Base-by-base conservation (phyloP, 306 rosid genomes). In the Phaseolus lunatus region DNA sequence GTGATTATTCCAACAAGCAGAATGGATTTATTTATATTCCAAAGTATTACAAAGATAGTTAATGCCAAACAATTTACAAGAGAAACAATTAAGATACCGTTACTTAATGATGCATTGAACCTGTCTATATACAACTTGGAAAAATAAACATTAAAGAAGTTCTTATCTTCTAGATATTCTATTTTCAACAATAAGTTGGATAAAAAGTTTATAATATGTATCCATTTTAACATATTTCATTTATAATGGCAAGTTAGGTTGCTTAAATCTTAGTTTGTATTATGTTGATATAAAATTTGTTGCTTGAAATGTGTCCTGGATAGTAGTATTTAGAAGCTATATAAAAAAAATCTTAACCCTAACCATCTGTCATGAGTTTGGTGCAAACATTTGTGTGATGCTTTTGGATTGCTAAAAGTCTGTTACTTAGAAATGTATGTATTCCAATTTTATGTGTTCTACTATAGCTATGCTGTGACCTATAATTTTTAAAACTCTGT, bases 241-340 rank as follows among this genome's bases (percentile, higher is more conserved):
- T 56, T 68, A 24, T 52, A 48, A 49, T 48, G 86, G 54, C 0
- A 73, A 67, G 37, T 66, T 78, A 59, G 53, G 41, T 31, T 31
- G 50, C 75, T 69, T 79, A 53, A 58, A 70, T 69, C 57, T 5
- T 50, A 71, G 61, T 58, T 45, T 76, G 33, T 58, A 15, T 15
- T 39, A 16, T 58, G 31, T 49, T 53, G 68, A 18, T 48, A 6
- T 15, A n/a, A 12, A 33, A 68, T 31, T 53, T 69, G 50, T 54
- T 53, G 57, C 65, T 76, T 84, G 24, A 3, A 50, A 37, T 70
- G 53, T 53, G 45, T 80, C 58, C 33, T 45, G 57, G 64, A 44
- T 69, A 62, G 43, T 62, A 26, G 26, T 43, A 43, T 10, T 11
- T 43, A 12, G 16, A 58, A 58, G 37, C 65, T 52, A 27, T 26